Evolutionary conservation across 1,284 basidiomycete genomes (phyloP).

Genomic region (Irpex sp.): DNA sequence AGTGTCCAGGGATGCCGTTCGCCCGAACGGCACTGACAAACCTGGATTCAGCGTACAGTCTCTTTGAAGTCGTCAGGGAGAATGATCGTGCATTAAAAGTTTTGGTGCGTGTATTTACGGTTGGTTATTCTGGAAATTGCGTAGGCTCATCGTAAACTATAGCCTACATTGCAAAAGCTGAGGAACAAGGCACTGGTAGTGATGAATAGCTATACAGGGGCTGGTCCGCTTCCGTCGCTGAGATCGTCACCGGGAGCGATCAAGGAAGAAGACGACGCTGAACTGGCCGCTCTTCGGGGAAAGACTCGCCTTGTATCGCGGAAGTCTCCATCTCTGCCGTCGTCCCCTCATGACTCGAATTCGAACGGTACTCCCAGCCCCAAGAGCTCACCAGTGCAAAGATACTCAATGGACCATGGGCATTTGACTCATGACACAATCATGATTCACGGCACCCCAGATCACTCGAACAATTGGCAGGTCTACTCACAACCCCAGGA

Average conservation of each 20-base stretch:
- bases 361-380: constrained; percentile 12
- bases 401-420: constrained; percentile 1
- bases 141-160: background rate
- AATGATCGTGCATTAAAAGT: constrained; percentile 53
- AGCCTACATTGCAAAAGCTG: constrained; percentile 61
- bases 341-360: constrained; percentile 28
- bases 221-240: constrained; percentile 3
- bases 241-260: constrained; percentile 28
- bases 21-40: constrained; percentile 60
- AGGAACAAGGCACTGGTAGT: constrained; percentile 41
- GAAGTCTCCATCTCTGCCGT: constrained; percentile 47
- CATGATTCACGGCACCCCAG: background rate
- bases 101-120: constrained; percentile 39
- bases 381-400: constrained; percentile 8
- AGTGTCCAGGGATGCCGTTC: constrained; percentile 53
- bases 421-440: background rate
- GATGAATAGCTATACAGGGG: constrained; percentile 21
- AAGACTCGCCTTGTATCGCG: constrained; percentile 57
- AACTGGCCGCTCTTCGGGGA: constrained; percentile 55
- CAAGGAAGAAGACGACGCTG: constrained; percentile 52
- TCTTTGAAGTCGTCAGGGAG: constrained; percentile 53
- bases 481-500: constrained; percentile 2
- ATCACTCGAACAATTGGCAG: constrained; percentile 20
- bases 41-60: constrained; percentile 54
- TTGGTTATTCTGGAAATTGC: background rate